Base-by-base conservation (phyloP, 345 rosid genomes). In the Atalantia buxifolia region DNA sequence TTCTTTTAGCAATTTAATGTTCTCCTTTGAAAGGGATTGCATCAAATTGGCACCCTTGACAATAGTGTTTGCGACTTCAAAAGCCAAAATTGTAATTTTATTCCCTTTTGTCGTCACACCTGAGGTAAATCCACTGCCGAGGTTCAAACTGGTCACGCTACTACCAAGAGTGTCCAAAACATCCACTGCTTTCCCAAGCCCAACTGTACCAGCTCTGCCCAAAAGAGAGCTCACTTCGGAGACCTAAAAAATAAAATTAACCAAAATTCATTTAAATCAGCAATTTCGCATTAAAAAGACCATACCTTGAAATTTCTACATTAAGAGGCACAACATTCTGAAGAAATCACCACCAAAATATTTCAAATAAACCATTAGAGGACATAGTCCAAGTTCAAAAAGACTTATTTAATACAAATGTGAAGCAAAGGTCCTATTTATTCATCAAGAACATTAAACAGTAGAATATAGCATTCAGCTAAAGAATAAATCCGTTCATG, bases 111-210 rank as follows among this genome's bases (percentile, higher is more conserved):
- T 87, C 1, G 91, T 77, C 76, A 91, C 87, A n/a, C 94, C 94
- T 4, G 99, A 92, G 64, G 90, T 86, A 84, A 95, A 93, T 66
- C 97, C 96, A n/a, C 92, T 78, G 55, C 77, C 72, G 4, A 82
- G 77, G 77, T 91, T 90, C 79, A 95, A 81, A 88, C 82, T 94
- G 14, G 99, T 92, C 97, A 95, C 88, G 85, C 99, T 91, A 83
- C 98, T 95, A 71, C 99, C 97, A 4, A 95, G 92, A 1, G 99
- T 93, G 84, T 93, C 99, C 83, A 95, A 82, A 55, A 95, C 98
- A 7, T 95, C 97, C 55, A 90, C 93, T 45, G 99, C 99, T 87
- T 92, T 95, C 69, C 92, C 99, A 73, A 89, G 78, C 66, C 97
- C 97, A 78, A 83, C 89, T 77, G 93, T 90, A 57, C 99, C 97